These are phyloP conservation scores for Pinus tabuliformis DNA, from an alignment of 75 land plant species.

Conservation along the genomic window DNA sequence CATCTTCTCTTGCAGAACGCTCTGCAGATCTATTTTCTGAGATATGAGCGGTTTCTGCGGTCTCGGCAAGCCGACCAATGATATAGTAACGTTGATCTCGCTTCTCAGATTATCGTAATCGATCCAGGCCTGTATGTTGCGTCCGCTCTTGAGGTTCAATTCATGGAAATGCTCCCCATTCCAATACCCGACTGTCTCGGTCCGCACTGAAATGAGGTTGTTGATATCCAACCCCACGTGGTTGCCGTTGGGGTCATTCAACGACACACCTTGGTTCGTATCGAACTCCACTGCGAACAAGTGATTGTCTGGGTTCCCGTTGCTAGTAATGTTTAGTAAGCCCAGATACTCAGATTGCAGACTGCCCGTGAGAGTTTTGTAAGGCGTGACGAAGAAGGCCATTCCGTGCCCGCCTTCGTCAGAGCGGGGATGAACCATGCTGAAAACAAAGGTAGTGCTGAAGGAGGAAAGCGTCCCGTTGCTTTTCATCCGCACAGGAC, in stretches of 20 bases:
- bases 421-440: slow-evolving; percentile 15
- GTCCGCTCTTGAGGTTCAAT: too few species aligned
- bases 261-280: slow-evolving; percentile 23
- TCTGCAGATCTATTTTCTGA: too few species aligned
- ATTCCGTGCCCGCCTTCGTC: slow-evolving; percentile 33
- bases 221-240: slow-evolving; percentile 61
- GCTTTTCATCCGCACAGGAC: neutral
- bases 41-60: too few species aligned
- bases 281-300: slow-evolving; percentile 65
- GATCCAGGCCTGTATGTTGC: too few species aligned
- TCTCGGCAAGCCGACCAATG: too few species aligned
- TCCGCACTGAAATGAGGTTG: slow-evolving; percentile 23
- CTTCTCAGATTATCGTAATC: too few species aligned
- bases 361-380: slow-evolving; percentile 16
- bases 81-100: too few species aligned
- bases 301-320: slow-evolving; percentile 40
- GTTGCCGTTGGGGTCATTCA: slow-evolving; percentile 37
- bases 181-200: slow-evolving; percentile 16
- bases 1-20: too few species aligned
- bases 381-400: slow-evolving; percentile 31
- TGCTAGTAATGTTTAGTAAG: slow-evolving; percentile 31
- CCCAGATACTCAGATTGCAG: slow-evolving; percentile 38
- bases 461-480: neutral
- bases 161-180: too few species aligned
- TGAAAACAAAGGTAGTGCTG: slow-evolving; percentile 17